Base-by-base conservation (phyloP, 352 stramenopile genomes). In the Phytophthora chlamydospora region DNA sequence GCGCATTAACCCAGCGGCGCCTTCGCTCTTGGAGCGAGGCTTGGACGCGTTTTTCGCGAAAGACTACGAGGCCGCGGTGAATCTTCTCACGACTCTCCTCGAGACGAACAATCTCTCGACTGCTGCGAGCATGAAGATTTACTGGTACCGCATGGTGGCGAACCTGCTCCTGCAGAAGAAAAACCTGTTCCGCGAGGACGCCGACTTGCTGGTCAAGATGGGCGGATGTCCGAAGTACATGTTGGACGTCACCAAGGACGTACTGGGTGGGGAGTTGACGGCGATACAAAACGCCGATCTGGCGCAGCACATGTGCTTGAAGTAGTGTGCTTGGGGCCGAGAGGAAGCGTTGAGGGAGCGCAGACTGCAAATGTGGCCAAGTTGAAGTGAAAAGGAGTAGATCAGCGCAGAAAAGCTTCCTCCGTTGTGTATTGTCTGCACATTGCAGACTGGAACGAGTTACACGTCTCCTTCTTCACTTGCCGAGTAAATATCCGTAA, bases 111-210 rank as follows among this genome's bases (percentile, higher is more conserved):
- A 42, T 10, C 54, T 24, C 34, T 58, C 60, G 21, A 11, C 36
- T 11, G 16, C 13, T 2, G 60, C 39, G 8, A 49, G 36, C 17
- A 19, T 48, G 16, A 68, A 68, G 34, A 34, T 64, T 2, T 64
- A 64, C 27, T 68, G 53, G 60, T 68, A 64, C 33, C 60, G 60
- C 14, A 64, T 68, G 60, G 33, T 68, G 39, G 52, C 53, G 4
- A 56, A 64, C 33, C 47, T 68, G 39, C 40, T 40, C 1, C 43
- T 68, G 6, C 53, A 64, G n/a, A 49, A 68, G 31, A 68, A 64
- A n/a, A 46, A 68, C 1, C 17, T 39, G 19, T 63, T 68, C 33
- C 45, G 45, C 19, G 45, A 57, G 34, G 60, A 68, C 21, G 60
- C 24, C 10, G 45, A 68, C 4, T 0, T 33, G 33, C 13, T 68